These are phyloP conservation scores for Penicillium sp. DNA, from an alignment of 2,329 filamentous ascomycete genomes.

Conservation along the genomic window DNA sequence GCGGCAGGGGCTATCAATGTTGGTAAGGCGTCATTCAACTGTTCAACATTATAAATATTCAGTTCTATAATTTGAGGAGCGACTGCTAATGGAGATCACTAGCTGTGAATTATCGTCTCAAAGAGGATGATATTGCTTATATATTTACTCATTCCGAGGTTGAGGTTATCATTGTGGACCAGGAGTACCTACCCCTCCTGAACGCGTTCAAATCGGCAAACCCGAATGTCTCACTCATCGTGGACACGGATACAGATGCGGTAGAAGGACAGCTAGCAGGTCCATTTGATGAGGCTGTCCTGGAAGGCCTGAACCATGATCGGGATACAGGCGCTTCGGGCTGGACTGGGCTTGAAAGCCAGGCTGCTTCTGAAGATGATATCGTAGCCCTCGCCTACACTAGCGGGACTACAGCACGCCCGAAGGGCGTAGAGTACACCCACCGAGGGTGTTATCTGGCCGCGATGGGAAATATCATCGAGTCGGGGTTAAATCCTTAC, in stretches of 20 bases:
- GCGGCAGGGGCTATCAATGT: conserved; percentile 82
- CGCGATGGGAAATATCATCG: conserved; percentile 81
- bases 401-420: conserved; percentile 85
- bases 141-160: conserved; percentile 88
- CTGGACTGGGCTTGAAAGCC: conserved; percentile 76
- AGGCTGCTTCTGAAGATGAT: conserved; percentile 75
- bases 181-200: conserved; percentile 76
- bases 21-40: conserved; percentile 40
- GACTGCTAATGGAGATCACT: conserved; percentile 7
- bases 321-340: conserved; percentile 66
- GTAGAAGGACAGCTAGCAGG: conserved; percentile 75
- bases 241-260: conserved; percentile 84
- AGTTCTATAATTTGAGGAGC: background rate
- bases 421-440: conserved; percentile 92
- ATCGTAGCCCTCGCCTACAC: conserved; percentile 91
- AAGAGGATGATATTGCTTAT: conserved; percentile 84
- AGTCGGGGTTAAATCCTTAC: conserved; percentile 79
- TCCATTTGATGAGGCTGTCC: conserved; percentile 80
- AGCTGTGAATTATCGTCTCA: conserved; percentile 74
- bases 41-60: background rate
- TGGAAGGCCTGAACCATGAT: conserved; percentile 80
- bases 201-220: conserved; percentile 66
- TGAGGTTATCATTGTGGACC: conserved; percentile 84
- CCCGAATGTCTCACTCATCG: conserved; percentile 70
- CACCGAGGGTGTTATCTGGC: conserved; percentile 88